Conservation (phyloP, 352 stramenopile species). For the Saprolegnia parasitica region DNA sequence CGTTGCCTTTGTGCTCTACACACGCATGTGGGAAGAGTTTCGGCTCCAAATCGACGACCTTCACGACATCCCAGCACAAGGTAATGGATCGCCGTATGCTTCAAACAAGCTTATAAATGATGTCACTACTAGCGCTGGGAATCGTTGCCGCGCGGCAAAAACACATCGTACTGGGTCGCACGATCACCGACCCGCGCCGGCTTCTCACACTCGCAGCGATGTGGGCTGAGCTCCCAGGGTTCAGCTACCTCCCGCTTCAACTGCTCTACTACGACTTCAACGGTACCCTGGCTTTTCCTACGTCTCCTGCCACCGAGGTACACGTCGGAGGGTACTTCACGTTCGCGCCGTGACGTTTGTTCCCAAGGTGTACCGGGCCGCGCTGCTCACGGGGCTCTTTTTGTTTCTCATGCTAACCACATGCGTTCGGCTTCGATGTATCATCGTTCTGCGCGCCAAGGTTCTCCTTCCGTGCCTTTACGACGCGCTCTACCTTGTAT, state of each 20-base stretch:
- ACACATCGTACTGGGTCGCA: background rate
- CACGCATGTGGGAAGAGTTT: background rate
- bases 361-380: background rate
- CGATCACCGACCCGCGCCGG: constrained; percentile 1
- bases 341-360: background rate
- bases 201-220: constrained; percentile 14
- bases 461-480: background rate
- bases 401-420: background rate
- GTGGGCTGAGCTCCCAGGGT: constrained; percentile 22
- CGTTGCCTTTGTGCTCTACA: background rate
- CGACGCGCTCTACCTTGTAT: constrained; percentile 20
- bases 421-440: background rate
- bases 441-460: constrained; percentile 8
- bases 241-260: constrained; percentile 22
- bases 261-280: constrained; percentile 8
- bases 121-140: background rate
- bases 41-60: constrained; percentile 6
- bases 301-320: background rate
- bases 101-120: too few species aligned
- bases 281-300: background rate
- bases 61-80: constrained; percentile 17
- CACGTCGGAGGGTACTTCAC: background rate
- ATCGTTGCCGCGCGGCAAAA: constrained; percentile 22
- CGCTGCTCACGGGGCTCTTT: background rate
- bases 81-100: background rate